Percentiles rank a stretch among this genome's conserved stretches.
These are phyloP conservation scores for Wickerhamomyces sp. DNA, from an alignment of 1,139 yeast species.

Conservation along the genomic window DNA sequence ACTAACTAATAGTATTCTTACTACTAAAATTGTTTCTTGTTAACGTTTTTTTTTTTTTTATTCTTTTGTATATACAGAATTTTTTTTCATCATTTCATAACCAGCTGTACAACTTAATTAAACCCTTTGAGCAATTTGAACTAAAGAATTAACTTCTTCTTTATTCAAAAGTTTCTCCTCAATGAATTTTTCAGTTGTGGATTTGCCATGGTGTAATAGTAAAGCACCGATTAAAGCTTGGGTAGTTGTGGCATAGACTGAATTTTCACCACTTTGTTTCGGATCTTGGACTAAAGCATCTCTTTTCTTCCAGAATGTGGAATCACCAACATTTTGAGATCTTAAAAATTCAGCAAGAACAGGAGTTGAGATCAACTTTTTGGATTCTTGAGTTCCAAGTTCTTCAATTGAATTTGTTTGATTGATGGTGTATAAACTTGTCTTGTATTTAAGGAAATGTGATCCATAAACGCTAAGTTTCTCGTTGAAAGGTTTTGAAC, in stretches of 20 bases:
- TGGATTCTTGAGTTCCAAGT: slow-evolving; percentile 52
- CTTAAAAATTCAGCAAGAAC: slow-evolving; percentile 51
- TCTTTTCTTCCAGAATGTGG: slow-evolving; percentile 71
- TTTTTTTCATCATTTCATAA: no score
- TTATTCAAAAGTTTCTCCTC: slow-evolving; percentile 37
- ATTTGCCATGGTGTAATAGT: slow-evolving; percentile 61
- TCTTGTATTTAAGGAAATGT: slow-evolving; percentile 58
- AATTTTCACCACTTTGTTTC: slow-evolving; percentile 45
- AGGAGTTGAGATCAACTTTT: slow-evolving; percentile 44
- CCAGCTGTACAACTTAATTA: no score
- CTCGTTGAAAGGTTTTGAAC: slow-evolving; percentile 83
- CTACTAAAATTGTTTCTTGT: no score
- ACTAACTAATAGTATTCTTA: no score
- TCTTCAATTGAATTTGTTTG: slow-evolving; percentile 38
- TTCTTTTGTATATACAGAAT: no score
- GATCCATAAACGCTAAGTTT: slow-evolving; percentile 76
- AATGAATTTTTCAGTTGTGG: slow-evolving; percentile 51
- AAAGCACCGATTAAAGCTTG: slow-evolving; percentile 82
- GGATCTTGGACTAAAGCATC: slow-evolving; percentile 49
- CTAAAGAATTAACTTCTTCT: slow-evolving; percentile 12
- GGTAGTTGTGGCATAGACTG: slow-evolving; percentile 64
- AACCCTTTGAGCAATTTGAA: slow-evolving; percentile 8
- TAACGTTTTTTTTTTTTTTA: no score
- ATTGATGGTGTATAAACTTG: slow-evolving; percentile 26
- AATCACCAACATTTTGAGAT: slow-evolving; percentile 39